Conservation (phyloP, 805 yeast genomes). For the Suhomyces kilbournensis region DNA sequence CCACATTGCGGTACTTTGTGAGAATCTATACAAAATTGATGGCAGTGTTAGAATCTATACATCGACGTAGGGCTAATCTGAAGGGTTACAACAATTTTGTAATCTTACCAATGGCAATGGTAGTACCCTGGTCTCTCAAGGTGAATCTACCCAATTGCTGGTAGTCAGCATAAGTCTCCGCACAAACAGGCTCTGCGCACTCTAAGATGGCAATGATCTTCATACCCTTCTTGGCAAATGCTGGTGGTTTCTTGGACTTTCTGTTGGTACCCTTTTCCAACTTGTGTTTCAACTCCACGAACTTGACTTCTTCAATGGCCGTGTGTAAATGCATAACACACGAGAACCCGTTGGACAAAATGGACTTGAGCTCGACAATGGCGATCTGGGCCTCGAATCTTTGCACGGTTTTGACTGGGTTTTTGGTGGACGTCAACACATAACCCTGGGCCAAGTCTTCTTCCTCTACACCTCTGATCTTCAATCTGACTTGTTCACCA, state of each 20-base stretch:
- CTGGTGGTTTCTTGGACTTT: slow-evolving; percentile 94
- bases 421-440: slow-evolving; percentile 79
- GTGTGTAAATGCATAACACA: slow-evolving; percentile 99
- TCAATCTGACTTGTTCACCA: slow-evolving; percentile 96
- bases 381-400: slow-evolving; percentile 95
- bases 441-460: slow-evolving; percentile 92
- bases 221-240: slow-evolving; percentile 98
- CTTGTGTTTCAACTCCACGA: slow-evolving; percentile 82
- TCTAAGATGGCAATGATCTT: slow-evolving; percentile 92
- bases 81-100: slow-evolving; percentile 87
- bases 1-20: no score
- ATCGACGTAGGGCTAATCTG: no score
- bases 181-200: slow-evolving; percentile 82
- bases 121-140: slow-evolving; percentile 95
- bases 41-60: no score
- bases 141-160: slow-evolving; percentile 98
- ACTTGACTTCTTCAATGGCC: slow-evolving; percentile 91
- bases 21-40: no score
- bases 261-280: slow-evolving; percentile 96
- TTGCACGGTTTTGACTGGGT: slow-evolving; percentile 89
- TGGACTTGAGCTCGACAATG: slow-evolving; percentile 92
- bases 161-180: slow-evolving; percentile 87
- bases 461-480: slow-evolving; percentile 93
- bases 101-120: slow-evolving; percentile 98
- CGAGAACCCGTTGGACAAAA: slow-evolving; percentile 90